Conservation (phyloP, 1,139 yeast species). For the Debaryomyces coudertii region DNA sequence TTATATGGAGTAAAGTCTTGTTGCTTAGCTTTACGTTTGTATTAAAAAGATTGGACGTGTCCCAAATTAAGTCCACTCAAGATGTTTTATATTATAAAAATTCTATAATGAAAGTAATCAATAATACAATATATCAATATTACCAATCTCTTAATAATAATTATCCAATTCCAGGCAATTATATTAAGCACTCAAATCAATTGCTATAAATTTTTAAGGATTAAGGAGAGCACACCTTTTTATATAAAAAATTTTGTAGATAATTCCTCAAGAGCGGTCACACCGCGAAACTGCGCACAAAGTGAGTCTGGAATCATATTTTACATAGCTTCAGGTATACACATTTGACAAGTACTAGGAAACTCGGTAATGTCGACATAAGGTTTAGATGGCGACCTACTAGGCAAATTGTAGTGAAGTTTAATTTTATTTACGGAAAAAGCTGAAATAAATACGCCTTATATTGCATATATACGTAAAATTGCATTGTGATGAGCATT, state of each 20-base stretch:
- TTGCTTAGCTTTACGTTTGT: background rate
- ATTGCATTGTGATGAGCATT: slow-evolving; percentile 6
- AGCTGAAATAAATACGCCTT: background rate
- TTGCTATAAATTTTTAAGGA: slow-evolving; percentile 4
- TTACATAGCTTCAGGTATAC: background rate
- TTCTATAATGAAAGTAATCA: slow-evolving; percentile 9
- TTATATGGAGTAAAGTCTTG: background rate
- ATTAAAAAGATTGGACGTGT: slow-evolving; percentile 9
- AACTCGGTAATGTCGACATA: background rate
- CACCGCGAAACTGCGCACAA: slow-evolving; percentile 10
- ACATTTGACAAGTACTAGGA: background rate
- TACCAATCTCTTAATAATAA: slow-evolving; percentile 1
- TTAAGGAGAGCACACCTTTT: slow-evolving; percentile 1
- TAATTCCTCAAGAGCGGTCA: slow-evolving; percentile 6
- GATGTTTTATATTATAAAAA: background rate
- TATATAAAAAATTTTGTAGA: slow-evolving; percentile 8
- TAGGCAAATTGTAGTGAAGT: background rate
- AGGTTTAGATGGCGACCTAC: background rate
- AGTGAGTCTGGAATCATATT: slow-evolving; percentile 8
- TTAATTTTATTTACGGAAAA: background rate
- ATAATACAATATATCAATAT: slow-evolving; percentile 5
- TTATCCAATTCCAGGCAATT: background rate
- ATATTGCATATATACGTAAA: slow-evolving; percentile 1
- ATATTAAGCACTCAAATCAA: slow-evolving; percentile 1
- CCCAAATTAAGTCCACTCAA: slow-evolving; percentile 8